Percentiles rank a stretch among this genome's conserved stretches.
Conservation (phyloP, 176 grass and related monocot species). For the Miscanthus lutarioriparius region DNA sequence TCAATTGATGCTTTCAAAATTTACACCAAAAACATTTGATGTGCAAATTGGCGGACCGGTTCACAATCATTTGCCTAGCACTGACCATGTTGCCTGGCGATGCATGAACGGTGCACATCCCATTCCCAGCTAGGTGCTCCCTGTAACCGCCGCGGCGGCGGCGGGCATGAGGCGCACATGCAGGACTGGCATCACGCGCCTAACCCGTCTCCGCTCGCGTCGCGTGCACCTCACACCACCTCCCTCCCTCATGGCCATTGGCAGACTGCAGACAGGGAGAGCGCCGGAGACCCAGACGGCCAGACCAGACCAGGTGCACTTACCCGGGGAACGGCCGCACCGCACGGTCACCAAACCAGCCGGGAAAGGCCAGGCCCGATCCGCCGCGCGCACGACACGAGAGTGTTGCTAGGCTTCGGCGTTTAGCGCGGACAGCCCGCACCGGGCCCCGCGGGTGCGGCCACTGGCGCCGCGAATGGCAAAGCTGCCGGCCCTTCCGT, state of each 20-base stretch:
- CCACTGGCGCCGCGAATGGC: not conserved
- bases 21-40: not conserved
- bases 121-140: not conserved
- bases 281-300: not conserved
- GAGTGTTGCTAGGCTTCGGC: not conserved
- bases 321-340: not conserved
- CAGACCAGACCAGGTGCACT: not conserved
- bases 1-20: not conserved
- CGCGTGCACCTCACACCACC: not conserved
- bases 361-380: constrained; percentile 9
- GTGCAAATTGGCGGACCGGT: not conserved
- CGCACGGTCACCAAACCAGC: not conserved
- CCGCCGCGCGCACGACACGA: not conserved
- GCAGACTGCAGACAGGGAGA: not conserved
- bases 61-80: not conserved
- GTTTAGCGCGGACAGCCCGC: constrained; percentile 4
- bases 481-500: not conserved
- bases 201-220: not conserved
- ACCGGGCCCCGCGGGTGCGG: not conserved
- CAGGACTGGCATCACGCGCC: not conserved
- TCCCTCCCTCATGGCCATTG: not conserved
- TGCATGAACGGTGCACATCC: not conserved
- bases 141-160: not conserved
- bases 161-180: not conserved
- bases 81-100: not conserved